Evolutionary conservation across 768 basidiomycete species (phyloP).

Genomic region (Amanita muscaria): DNA sequence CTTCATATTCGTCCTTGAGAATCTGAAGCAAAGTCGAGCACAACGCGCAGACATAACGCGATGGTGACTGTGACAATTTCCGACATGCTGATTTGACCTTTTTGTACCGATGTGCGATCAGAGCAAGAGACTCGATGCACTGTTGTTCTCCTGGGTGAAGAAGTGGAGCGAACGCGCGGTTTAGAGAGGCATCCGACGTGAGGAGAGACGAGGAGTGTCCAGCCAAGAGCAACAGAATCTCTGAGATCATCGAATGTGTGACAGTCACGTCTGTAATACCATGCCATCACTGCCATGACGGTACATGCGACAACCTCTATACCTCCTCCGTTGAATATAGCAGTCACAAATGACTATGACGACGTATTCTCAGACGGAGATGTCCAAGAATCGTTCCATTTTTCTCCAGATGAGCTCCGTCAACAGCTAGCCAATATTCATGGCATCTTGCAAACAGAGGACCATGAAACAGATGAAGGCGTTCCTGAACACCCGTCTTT

Average conservation of each 20-base stretch:
- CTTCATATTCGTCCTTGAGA: conserved; percentile 73
- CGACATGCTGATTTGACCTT: conserved; percentile 54
- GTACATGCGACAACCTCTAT: too few relatives aligned
- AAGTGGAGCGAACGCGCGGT: conserved; percentile 57
- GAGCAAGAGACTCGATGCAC: conserved; percentile 70
- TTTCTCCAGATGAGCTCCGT: conserved; percentile 54
- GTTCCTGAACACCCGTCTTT: not conserved
- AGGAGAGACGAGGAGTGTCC: conserved; percentile 87
- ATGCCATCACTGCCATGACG: too few relatives aligned
- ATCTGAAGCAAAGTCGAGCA: conserved; percentile 67
- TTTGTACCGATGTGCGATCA: conserved; percentile 67
- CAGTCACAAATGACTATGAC: conserved; percentile 37
- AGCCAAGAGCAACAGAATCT: conserved; percentile 77
- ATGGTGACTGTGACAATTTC: conserved; percentile 44
- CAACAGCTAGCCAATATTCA: conserved; percentile 42
- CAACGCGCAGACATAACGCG: conserved; percentile 74
- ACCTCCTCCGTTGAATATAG: not conserved
- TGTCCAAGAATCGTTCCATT: conserved; percentile 38
- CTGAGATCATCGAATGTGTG: conserved; percentile 65
- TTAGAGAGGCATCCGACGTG: conserved; percentile 44
- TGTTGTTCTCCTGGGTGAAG: conserved; percentile 88
- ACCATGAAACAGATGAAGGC: not conserved
- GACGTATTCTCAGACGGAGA: conserved; percentile 63
- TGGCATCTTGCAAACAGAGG: not conserved
- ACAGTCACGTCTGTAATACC: too few relatives aligned